Base-by-base conservation (phyloP, 768 basidiomycete genomes). In the Mycena epipterygia region DNA sequence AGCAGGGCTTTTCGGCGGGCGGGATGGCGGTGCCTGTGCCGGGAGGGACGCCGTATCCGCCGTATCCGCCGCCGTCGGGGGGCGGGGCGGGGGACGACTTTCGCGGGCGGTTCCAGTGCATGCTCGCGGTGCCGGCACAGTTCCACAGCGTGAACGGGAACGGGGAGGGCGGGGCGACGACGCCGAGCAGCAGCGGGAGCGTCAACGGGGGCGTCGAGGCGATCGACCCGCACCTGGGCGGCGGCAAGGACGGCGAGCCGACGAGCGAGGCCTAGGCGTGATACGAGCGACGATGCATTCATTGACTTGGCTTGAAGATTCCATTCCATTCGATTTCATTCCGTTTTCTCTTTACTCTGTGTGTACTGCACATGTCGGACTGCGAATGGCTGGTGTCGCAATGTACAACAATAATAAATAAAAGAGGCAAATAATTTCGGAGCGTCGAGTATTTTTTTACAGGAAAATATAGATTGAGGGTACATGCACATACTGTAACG, bases 41-140 rank as follows among this genome's bases (percentile, higher is more conserved):
- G 19, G 32, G 21, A 41, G 64, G 53, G 16, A 14, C 46, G 53
- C 23, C 52, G 32, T 67, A 42, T 51, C 61, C 55, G 5, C 48
- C 62, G 30, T 35, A n/a, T n/a, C n/a, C 52, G 27, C 19, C 41
- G 44, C 16, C 11, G 16, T 35, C 58, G 21, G 44, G 8, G 2
- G 4, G 5, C n/a, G n/a, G n/a, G 25, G 23, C 42, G 7, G 42
- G 23, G n/a, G 72, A 70, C 60, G 68, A 73, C 51, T 70, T 73
- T 29, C 72, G 72, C 44, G 57, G 41, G 29, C 68, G 72, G 30
- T 73, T 73, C 68, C 68, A 70, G 57, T 68, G 72, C 56, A 62
- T 64, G 29, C 42, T 70, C 56, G 27, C 41, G 51, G 68, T 67
- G 48, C 68, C 68, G n/a, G 49, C 72, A n/a, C 68, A 68, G 7